Base-by-base conservation (phyloP, 495 filamentous ascomycete species). In the Bacidia gigantensis region DNA sequence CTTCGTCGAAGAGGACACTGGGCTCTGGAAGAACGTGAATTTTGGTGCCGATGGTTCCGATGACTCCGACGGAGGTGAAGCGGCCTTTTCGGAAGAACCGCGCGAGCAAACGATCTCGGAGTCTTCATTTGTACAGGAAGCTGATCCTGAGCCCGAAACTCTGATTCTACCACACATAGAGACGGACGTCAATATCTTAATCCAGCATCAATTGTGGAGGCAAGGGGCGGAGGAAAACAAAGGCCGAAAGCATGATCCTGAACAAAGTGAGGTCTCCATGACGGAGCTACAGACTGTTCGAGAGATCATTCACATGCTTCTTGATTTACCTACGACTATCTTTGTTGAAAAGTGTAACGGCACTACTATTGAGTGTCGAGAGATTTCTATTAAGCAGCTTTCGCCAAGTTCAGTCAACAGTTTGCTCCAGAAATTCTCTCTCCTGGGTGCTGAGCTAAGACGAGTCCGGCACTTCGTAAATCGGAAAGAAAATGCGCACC, bases 261-360 rank as follows among this genome's bases (percentile, higher is more conserved):
- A 75, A 29, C 70, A 73, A 11, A 70, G 72, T 20, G 38, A 67
- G 58, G 64, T 65, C 3, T 48, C 68, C 2, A 66, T 93, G 29
- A 80, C 85, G 0, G 88, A 92, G 59, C 67, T 84, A 1, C 84
- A 90, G 51, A 63, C 80, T 3, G 69, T 89, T 26, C 80, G 89
- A 40, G 89, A 97, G 57, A 72, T 78, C 1, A 68, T 94, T 0
- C 89, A 85, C 56, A 90, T 95, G 87, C 75, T 97, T 0, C 73
- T 78, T 26, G 89, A 87, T 0, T 67, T 94, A 18, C 77, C 81
- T 32, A 93, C 86, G 0, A 81, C 78, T 18, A 63, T 95, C 3
- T 94, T 85, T 51, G 58, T 58, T 61, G 62, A 62, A 7, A 45
- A 67, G 29, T 71, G 77, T 26, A 58, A 69, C 14, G 62, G 62